Evolutionary conservation across 2,329 filamentous ascomycete species (phyloP).

Genomic region (Diplodia sapinea): DNA sequence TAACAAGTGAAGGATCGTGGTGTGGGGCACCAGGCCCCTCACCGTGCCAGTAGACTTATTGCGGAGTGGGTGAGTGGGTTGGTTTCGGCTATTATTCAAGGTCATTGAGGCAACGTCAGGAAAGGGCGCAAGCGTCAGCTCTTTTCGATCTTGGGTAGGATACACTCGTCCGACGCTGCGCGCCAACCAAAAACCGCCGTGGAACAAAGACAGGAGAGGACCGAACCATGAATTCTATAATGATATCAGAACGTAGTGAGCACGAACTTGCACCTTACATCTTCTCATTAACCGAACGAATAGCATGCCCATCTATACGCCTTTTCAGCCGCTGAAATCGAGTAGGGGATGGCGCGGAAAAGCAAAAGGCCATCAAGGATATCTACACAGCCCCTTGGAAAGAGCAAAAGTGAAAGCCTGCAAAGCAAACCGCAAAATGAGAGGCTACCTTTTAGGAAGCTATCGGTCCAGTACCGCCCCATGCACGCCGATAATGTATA

Average conservation of each 20-base stretch:
- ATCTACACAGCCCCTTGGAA: constrained; percentile 20
- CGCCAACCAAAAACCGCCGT: too few relatives aligned
- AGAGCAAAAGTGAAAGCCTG: not conserved
- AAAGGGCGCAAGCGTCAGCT: not conserved
- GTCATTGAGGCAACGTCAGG: not conserved
- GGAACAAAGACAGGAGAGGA: not conserved
- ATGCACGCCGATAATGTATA: constrained; percentile 26
- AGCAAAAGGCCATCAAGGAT: constrained; percentile 18
- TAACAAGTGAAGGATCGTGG: constrained; percentile 5
- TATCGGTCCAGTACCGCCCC: constrained; percentile 3
- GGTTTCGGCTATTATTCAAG: not conserved
- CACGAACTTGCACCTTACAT: constrained; percentile 4
- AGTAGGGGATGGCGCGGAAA: constrained; percentile 2
- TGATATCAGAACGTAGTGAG: not conserved
- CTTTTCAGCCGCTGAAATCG: not conserved
- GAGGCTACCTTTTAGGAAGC: not conserved
- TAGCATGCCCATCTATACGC: constrained; percentile 23
- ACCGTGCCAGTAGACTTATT: not conserved
- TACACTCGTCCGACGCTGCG: not conserved
- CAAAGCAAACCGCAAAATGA: constrained; percentile 1
- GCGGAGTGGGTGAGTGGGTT: not conserved
- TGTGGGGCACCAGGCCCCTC: not conserved
- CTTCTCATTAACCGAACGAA: constrained; percentile 18
- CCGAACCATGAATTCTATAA: not conserved
- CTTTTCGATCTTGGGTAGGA: not conserved